Evolutionary conservation across 176 grass and related monocot genomes (phyloP), one percentile per base, ranked within the genome.

Genomic region (Lolium rigidum): DNA sequence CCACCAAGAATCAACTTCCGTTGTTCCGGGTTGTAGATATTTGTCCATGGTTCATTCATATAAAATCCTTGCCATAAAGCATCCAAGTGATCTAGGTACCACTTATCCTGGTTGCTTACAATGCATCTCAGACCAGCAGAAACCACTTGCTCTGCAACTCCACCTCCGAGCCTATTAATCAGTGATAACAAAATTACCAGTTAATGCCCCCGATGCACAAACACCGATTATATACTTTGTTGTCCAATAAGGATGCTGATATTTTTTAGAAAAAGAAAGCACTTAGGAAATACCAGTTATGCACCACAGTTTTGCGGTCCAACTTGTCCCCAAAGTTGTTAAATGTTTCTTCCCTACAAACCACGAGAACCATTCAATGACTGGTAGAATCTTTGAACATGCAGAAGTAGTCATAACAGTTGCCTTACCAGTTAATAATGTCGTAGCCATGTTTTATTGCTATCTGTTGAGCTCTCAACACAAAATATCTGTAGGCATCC

Each of bases 31-130:
- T 90, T 95, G 26, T 64, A 61, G 57, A 98, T 98, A 79, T 95
- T 89, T 41, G 65, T 88, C 77, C 95, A 78, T 60, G 95, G 95
- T 63, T 98, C 95, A 70, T 98, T 98, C 76, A 86, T 74, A 76
- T 98, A 98, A 69, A 98, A 95, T 26, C 80, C 89, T 85, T 95
- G 80, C 95, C 95, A 98, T 82, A 70, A 1, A 60, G 76, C 47
- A 62, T 89, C 28, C 69, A 70, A 71, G 13, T 95, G 91, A 87
- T 98, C 95, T 37, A 98, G 90, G 80, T 98, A 98, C 95, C 95
- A 98, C 79, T 95, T 95, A 77, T 98, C 91, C 80, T 98, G 93
- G 87, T 98, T 93, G 93, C 95, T 98, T 3, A 98, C 91, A 26
- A 98, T 92, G 83, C 95, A 98, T 88, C 93, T 93, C 65, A 98